Evolutionary conservation across 2,329 filamentous ascomycete genomes (phyloP), one percentile per base, ranked within the genome.

Genomic region (Chrysosporium keratinophilum): DNA sequence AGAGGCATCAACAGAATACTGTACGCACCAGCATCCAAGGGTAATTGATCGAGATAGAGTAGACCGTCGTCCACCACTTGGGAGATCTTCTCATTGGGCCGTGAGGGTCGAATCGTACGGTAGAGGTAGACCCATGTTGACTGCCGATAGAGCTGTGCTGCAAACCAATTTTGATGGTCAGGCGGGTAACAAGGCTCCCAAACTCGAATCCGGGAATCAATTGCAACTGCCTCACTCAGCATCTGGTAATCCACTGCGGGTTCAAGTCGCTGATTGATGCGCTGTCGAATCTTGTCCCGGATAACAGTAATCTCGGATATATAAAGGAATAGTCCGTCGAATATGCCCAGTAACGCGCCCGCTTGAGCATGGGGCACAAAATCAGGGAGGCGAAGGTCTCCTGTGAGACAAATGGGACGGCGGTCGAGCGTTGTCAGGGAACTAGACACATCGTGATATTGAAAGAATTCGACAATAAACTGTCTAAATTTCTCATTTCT

Each of bases 281-380:
- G 82, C 33, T 75, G 73, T 5, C 89, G 80, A 57, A 95, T 85
- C 1, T 76, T 77, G 66, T 90, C 85, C 41, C 88, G 80, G 37
- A 95, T 79, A 11, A 80, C 79, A 1, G 87, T 88, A 56, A 94
- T 91, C 62, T 87, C 81, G 6, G 84, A 84, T 31, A 95, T 82
- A 64, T 86, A 83, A 34, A 79, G 78, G 64, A 95, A 89, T 1
- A 95, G 74, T 1, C 87, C 87, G 62, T 95, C 88, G 40, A 85
- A 82, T 23, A 95, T 84, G 19, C 89, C 89, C 5, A 95, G 75
- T 3, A 95, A 75, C n/a, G 73, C 75, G 7, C 77, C 78, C 2
- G 76, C 78, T 58, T 78, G 74, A 1, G 76, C 73, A 50, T 78
- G 76, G 31, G 78, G 74, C 47, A 79, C 74, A 61, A 77, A 80